Evolutionary conservation across 2,329 filamentous ascomycete species (phyloP).

Genomic region (Aspergillus fijiensis): DNA sequence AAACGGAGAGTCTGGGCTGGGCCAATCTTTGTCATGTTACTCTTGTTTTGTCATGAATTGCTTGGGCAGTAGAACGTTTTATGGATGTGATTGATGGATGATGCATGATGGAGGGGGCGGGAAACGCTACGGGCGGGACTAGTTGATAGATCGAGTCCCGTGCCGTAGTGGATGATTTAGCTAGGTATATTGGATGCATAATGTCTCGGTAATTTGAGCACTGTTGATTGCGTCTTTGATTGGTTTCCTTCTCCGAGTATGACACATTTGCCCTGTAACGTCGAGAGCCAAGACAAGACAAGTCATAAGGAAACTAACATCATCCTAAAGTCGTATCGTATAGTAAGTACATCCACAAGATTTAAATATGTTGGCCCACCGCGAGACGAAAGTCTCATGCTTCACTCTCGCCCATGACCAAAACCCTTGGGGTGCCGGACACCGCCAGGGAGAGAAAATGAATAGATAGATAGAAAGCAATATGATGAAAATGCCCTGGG

Average conservation of each 20-base stretch:
- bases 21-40: constrained; percentile 11
- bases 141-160: constrained; percentile 1
- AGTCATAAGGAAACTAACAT: not conserved
- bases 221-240: constrained; percentile 7
- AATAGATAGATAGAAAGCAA: not conserved
- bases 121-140: constrained; percentile 1
- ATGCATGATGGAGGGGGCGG: constrained; percentile 8
- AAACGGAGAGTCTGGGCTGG: not conserved
- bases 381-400: no score
- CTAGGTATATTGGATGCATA: constrained; percentile 22
- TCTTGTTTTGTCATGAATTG: constrained; percentile 11
- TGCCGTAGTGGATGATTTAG: constrained; percentile 11
- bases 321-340: not conserved
- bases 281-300: not conserved
- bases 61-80: constrained; percentile 10
- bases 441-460: no score
- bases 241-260: constrained; percentile 1
- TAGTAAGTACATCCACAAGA: not conserved
- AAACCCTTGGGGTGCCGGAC: no score
- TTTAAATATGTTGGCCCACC: no score
- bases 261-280: not conserved
- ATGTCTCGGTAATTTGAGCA: constrained; percentile 24
- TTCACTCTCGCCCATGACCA: no score
- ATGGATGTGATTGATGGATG: constrained; percentile 6
- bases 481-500: not conserved